These are phyloP conservation scores for Quercus glauca DNA, from an alignment of 306 rosid species.

Conservation along the genomic window DNA sequence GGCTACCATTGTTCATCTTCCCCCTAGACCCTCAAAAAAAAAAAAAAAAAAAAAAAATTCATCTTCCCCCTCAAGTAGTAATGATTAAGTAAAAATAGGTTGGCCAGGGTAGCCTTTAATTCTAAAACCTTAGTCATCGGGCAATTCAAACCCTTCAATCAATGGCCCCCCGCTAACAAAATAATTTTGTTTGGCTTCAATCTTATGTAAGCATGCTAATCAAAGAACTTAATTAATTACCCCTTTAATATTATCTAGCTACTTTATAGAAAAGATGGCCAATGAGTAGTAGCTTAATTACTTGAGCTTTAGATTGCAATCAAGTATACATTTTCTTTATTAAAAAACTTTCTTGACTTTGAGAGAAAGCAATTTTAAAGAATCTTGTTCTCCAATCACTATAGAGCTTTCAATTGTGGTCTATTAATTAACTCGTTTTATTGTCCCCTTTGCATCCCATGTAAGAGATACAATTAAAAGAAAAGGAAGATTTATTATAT, in stretches of 20 bases:
- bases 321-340: not conserved
- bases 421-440: not conserved
- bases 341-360: constrained; percentile 18
- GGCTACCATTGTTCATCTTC: not conserved
- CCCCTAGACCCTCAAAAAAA: too few species aligned
- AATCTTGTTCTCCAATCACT: constrained; percentile 1
- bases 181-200: constrained; percentile 4
- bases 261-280: not conserved
- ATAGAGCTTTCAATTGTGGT: not conserved
- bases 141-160: constrained; percentile 10
- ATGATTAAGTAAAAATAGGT: not conserved
- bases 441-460: not conserved
- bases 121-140: not conserved
- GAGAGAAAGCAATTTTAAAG: constrained; percentile 19
- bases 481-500: too few species aligned
- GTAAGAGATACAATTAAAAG: not conserved
- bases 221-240: not conserved
- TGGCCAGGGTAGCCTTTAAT: not conserved
- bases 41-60: too few species aligned
- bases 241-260: not conserved
- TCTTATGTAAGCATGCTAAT: constrained; percentile 14
- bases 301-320: constrained; percentile 2
- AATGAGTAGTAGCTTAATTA: not conserved
- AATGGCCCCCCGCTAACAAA: constrained; percentile 1
- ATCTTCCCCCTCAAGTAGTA: not conserved